phyloP scores from a whole-genome alignment of 148 eudicot genomes.

The Camellia granthamiana region DNA sequence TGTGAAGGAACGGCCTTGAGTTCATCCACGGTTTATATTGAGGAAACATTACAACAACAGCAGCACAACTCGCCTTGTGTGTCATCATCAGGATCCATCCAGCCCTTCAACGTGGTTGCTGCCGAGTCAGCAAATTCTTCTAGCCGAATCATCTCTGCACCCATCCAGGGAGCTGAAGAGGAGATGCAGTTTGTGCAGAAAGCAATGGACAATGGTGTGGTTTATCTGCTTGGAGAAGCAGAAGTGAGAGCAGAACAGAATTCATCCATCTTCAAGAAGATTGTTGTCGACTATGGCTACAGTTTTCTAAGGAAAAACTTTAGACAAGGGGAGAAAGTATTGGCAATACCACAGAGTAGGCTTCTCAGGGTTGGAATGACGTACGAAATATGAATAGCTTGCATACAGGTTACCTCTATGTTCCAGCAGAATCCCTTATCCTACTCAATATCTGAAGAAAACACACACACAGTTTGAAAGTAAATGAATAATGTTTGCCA shows the following conservation, averaged over 20 bases:
- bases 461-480: no score
- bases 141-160: conserved; percentile 1
- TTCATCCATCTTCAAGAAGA: conserved; percentile 40
- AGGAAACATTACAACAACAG: conserved; percentile 12
- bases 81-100: conserved; percentile 27
- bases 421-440: no score
- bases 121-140: conserved; percentile 19
- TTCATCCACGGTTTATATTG: not conserved
- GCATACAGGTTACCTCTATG: no score
- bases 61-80: not conserved
- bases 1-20: not conserved
- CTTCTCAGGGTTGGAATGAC: conserved; percentile 54
- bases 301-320: conserved; percentile 48
- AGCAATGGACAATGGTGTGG: conserved; percentile 42
- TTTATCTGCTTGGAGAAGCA: conserved; percentile 46
- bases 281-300: conserved; percentile 44
- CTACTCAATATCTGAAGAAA: no score
- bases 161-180: conserved; percentile 29
- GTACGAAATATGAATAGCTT: conserved; percentile 28
- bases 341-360: conserved; percentile 40
- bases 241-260: conserved; percentile 39
- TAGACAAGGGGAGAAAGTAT: conserved; percentile 37
- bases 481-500: no score
- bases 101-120: not conserved
- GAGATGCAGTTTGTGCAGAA: conserved; percentile 37